Evolutionary conservation across 2,329 filamentous ascomycete species (phyloP).

Genomic region (Apiospora saccharicola): DNA sequence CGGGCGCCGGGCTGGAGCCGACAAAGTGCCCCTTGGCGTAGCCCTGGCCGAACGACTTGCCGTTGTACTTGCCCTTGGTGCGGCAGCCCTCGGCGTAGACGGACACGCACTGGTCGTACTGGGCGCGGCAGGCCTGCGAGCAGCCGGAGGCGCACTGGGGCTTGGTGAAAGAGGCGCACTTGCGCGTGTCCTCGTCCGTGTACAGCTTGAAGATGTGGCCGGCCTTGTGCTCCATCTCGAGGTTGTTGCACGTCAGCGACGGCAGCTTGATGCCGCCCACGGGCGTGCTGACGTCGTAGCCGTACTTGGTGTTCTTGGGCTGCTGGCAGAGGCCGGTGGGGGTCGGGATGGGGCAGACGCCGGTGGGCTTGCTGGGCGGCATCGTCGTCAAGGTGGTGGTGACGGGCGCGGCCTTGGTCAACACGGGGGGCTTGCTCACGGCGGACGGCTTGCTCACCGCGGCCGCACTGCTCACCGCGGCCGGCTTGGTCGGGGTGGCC

Average conservation of each 20-base stretch:
- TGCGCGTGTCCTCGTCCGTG: constrained; percentile 49
- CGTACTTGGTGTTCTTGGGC: constrained; percentile 63
- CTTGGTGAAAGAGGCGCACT: constrained; percentile 55
- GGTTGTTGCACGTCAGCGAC: constrained; percentile 62
- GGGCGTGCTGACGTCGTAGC: constrained; percentile 71
- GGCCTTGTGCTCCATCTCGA: constrained; percentile 47
- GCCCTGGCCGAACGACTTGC: constrained; percentile 30
- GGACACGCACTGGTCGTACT: constrained; percentile 56
- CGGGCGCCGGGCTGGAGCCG: background rate
- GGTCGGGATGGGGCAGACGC: constrained; percentile 51
- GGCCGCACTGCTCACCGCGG: background rate
- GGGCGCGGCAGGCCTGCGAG: constrained; percentile 59
- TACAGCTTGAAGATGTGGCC: constrained; percentile 61
- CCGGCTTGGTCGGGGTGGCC: background rate
- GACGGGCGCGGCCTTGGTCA: background rate
- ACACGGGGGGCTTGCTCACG: constrained; percentile 33
- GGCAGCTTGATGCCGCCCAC: constrained; percentile 61
- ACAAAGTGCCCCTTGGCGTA: background rate
- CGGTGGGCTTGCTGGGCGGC: constrained; percentile 29
- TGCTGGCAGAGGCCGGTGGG: constrained; percentile 62
- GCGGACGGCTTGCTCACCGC: constrained; percentile 30
- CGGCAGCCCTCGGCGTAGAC: constrained; percentile 60
- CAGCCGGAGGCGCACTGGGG: constrained; percentile 50
- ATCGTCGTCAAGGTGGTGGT: constrained; percentile 38
- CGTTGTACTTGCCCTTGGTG: constrained; percentile 36